Percentiles rank a stretch among this genome's conserved stretches.
These are phyloP conservation scores for Camelina neglecta DNA, from an alignment of 345 rosid genomes.

Conservation along the genomic window DNA sequence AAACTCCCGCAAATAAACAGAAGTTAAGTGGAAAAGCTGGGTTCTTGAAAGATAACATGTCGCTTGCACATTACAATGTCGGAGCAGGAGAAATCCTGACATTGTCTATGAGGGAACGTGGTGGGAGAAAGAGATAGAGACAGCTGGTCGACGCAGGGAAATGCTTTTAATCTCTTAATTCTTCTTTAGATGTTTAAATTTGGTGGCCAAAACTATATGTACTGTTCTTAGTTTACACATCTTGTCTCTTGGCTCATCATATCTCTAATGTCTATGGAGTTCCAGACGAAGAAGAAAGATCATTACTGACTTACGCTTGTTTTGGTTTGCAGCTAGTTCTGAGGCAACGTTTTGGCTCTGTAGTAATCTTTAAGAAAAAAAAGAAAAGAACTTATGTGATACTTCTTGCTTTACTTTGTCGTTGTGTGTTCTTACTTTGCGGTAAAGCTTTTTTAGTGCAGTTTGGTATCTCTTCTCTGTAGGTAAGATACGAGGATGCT, in stretches of 20 bases:
- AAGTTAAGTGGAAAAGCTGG: constrained; percentile 89
- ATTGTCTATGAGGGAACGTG: constrained; percentile 80
- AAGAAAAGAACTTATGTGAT: not conserved
- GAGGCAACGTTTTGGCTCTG: constrained; percentile 44
- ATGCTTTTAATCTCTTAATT: constrained; percentile 30
- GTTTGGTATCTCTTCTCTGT: constrained; percentile 25
- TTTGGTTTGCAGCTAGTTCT: constrained; percentile 49
- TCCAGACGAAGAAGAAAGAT: constrained; percentile 28
- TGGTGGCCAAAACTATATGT: constrained; percentile 37
- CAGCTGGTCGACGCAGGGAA: constrained; percentile 37
- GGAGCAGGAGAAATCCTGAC: constrained; percentile 66
- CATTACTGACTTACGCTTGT: constrained; percentile 41
- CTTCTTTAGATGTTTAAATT: constrained; percentile 25
- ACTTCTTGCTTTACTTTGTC: not conserved
- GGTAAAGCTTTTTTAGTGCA: constrained; percentile 27
- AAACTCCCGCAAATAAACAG: constrained; percentile 86
- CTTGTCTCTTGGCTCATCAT: constrained; percentile 10
- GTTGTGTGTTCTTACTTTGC: constrained; percentile 24
- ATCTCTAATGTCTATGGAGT: constrained; percentile 10
- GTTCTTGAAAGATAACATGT: constrained; percentile 87
- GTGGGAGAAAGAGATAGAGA: constrained; percentile 82
- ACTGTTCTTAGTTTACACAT: constrained; percentile 22
- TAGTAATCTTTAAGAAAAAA: constrained; percentile 21
- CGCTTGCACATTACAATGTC: constrained; percentile 81
- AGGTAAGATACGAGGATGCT: constrained; percentile 34